Base-by-base conservation (phyloP, 768 basidiomycete genomes). In the Grammothele lineata region DNA sequence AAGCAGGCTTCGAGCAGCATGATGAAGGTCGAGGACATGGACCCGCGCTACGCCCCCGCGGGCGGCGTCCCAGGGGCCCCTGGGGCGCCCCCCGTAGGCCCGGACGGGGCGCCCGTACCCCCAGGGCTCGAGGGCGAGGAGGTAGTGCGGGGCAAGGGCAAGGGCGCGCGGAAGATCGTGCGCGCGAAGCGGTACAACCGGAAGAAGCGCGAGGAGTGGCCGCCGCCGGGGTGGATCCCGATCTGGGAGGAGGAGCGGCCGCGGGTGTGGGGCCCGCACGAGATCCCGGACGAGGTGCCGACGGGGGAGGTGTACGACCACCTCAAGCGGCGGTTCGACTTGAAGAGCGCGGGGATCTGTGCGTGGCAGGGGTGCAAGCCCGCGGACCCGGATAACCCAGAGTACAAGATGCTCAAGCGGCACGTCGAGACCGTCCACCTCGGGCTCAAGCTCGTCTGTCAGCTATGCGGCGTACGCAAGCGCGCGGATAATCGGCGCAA, bases 401-500 rank as follows among this genome's bases (percentile, higher is more conserved):
- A 26, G 19, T 43, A 43, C 42, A 43, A 43, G 42, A 43, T 43
- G 37, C 38, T 50, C 17, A 44, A 30, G 35, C 34, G 40, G 19
- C 50, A 51, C 19, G 35, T 51, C 7, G 50, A 46, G 44, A 41
- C 44, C 19, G 25, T 26, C 19, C 50, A 51, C 40, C 36, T 51
- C 17, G 22, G 27, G 2, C 26, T 40, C 15, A 25, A 23, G 19
- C 19, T 32, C 10, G 24, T 25, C 6, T 50, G 43, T 12, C 10
- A 22, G 27, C 25, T 19, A 18, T 51, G 45, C 34, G 25, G 37
- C n/a, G 30, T 24, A 10, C 12, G 18, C 12, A 34, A 19, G 32
- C 37, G 43, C 9, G 27, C 27, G 37, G 48, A 50, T 32, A 40
- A 32, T n/a, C 33, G 48, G 43, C 11, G 23, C 14, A 40, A 37